Evolutionary conservation across 2,329 filamentous ascomycete genomes (phyloP).

Genomic region (Fusarium secorum): DNA sequence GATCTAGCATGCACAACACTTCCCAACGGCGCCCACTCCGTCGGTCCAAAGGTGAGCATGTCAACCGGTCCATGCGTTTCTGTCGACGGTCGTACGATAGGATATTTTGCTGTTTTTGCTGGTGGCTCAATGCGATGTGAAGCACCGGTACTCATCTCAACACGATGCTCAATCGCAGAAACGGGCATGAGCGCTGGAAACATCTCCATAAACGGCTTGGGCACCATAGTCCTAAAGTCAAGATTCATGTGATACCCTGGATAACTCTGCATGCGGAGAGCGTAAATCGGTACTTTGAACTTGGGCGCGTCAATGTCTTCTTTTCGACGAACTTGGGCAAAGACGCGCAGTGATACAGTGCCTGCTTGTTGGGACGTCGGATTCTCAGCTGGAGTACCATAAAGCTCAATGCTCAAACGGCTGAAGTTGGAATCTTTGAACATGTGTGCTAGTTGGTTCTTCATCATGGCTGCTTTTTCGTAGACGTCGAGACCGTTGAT

Average conservation of each 20-base stretch:
- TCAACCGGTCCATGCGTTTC: constrained; percentile 42
- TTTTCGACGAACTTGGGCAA: constrained; percentile 54
- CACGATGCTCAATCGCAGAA: constrained; percentile 41
- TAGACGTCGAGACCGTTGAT: constrained; percentile 53
- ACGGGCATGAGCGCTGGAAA: constrained; percentile 49
- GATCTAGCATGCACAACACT: constrained; percentile 45
- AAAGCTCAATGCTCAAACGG: constrained; percentile 46
- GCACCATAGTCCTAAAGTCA: constrained; percentile 54
- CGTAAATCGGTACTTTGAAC: constrained; percentile 51
- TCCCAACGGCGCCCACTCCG: constrained; percentile 41
- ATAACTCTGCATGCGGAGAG: constrained; percentile 52
- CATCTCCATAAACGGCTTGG: constrained; percentile 54
- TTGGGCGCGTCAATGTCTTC: constrained; percentile 47
- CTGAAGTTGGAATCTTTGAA: constrained; percentile 48
- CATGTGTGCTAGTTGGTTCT: constrained; percentile 48
- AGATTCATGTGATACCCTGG: constrained; percentile 55
- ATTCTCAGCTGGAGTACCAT: constrained; percentile 51
- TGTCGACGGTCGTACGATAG: constrained; percentile 36
- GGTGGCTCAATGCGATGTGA: constrained; percentile 33
- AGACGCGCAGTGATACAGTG: constrained; percentile 57
- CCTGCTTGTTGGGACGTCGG: constrained; percentile 55
- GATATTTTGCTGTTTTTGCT: constrained; percentile 32
- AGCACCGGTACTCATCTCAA: constrained; percentile 37
- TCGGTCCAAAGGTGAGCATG: constrained; percentile 40
- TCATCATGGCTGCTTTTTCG: constrained; percentile 54